Percentiles rank a stretch among this genome's conserved stretches.
Evolutionary conservation across 208 protist genomes (phyloP).

Genomic region (Trypanosoma rangeli): DNA sequence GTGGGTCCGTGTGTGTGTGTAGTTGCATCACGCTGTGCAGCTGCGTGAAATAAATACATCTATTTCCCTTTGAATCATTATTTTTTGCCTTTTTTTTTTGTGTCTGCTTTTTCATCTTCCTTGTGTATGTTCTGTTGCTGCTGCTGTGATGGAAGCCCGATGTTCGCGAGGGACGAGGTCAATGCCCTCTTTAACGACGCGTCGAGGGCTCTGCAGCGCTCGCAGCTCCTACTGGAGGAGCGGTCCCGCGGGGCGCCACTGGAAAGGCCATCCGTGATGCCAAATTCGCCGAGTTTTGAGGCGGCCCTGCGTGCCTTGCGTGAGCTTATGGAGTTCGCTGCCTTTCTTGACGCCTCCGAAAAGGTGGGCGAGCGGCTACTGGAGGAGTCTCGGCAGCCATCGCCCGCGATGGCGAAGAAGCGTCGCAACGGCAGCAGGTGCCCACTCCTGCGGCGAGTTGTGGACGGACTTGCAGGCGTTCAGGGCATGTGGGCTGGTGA

Average conservation of each 20-base stretch:
- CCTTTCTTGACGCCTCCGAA: conserved; percentile 44
- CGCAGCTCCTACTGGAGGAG: conserved; percentile 53
- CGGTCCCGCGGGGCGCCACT: conserved; percentile 24
- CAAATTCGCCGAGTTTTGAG: conserved; percentile 15
- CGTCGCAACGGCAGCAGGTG: conserved; percentile 31
- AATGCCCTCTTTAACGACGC: conserved; percentile 57
- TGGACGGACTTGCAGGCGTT: conserved; percentile 23
- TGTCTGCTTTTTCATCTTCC: conserved; percentile 12
- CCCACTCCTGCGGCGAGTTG: conserved; percentile 52
- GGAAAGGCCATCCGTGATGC: conserved; percentile 4
- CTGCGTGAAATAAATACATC: neutral
- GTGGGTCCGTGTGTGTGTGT: neutral
- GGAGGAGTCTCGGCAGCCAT: conserved; percentile 33
- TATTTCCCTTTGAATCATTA: neutral
- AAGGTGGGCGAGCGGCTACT: conserved; percentile 36
- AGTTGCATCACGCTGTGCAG: neutral
- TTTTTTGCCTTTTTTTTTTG: conserved; percentile 16
- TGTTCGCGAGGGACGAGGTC: conserved; percentile 53
- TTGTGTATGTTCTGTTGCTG: conserved; percentile 8
- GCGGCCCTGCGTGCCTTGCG: conserved; percentile 26
- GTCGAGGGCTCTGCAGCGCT: conserved; percentile 38
- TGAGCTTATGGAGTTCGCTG: conserved; percentile 31
- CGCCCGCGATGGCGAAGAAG: conserved; percentile 37
- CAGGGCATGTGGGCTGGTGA: neutral
- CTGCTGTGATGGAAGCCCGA: conserved; percentile 4